Conservation (phyloP, 768 basidiomycete species). For the Gloeostereum incarnatum region DNA sequence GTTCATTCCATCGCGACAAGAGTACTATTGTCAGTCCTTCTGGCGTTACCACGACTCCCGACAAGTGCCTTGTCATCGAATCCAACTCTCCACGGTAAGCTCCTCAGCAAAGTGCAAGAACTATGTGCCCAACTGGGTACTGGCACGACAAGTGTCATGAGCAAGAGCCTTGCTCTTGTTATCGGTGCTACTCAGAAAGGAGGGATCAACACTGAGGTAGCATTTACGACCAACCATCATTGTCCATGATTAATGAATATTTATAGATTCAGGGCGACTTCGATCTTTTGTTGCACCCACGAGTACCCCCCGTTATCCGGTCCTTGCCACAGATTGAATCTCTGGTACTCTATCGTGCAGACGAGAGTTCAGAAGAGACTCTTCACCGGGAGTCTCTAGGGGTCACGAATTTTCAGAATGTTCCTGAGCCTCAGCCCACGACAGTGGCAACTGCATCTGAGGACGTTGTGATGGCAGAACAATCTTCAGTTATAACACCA, state of each 20-base stretch:
- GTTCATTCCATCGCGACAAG: conserved; percentile 52
- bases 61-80: conserved; percentile 47
- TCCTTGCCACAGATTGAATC: conserved; percentile 55
- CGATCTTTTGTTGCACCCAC: conserved; percentile 69
- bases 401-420: conserved; percentile 6
- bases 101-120: conserved; percentile 36
- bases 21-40: conserved; percentile 44
- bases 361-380: conserved; percentile 58
- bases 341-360: conserved; percentile 49
- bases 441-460: background rate
- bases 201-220: conserved; percentile 8
- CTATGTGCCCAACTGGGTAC: conserved; percentile 39
- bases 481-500: background rate
- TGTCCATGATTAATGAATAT: background rate
- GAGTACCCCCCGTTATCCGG: conserved; percentile 67
- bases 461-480: conserved; percentile 8
- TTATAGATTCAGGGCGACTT: conserved; percentile 29
- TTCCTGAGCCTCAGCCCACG: conserved; percentile 2
- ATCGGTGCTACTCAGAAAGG: conserved; percentile 25
- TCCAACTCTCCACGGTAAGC: conserved; percentile 31
- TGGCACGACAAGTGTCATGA: conserved; percentile 50
- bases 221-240: background rate
- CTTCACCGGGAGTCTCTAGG: conserved; percentile 32
- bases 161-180: conserved; percentile 51
- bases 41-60: conserved; percentile 47